phyloP scores from a whole-genome alignment of 2,329 filamentous ascomycete species.

The Berkeleyomyces rouxiae region DNA sequence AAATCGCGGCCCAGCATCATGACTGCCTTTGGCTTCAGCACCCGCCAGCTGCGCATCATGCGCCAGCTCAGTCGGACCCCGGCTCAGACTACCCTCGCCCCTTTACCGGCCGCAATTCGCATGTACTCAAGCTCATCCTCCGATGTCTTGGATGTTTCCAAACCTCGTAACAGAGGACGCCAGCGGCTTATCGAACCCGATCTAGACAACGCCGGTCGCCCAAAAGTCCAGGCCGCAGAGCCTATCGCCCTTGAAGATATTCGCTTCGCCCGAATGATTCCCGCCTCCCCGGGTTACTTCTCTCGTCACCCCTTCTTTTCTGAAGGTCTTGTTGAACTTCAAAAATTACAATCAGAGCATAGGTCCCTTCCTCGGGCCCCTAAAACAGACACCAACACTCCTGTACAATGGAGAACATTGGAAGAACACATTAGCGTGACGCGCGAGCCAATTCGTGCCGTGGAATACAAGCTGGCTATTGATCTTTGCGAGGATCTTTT shows the following conservation, averaged over 20 bases:
- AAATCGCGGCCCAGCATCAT: slow-evolving; percentile 7
- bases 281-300: slow-evolving; percentile 87
- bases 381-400: slow-evolving; percentile 25
- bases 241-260: slow-evolving; percentile 13
- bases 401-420: slow-evolving; percentile 66
- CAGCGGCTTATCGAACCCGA: slow-evolving; percentile 13
- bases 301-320: slow-evolving; percentile 71
- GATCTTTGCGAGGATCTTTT: slow-evolving; percentile 65
- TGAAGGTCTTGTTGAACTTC: slow-evolving; percentile 62
- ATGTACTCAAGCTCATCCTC: slow-evolving; percentile 6
- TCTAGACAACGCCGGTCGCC: slow-evolving; percentile 9
- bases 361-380: slow-evolving; percentile 44
- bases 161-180: slow-evolving; percentile 2
- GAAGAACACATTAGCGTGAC: slow-evolving; percentile 55
- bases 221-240: slow-evolving; percentile 14
- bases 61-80: slow-evolving; percentile 18
- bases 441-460: slow-evolving; percentile 56
- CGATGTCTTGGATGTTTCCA: neutral
- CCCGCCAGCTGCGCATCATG: slow-evolving; percentile 23
- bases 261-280: slow-evolving; percentile 54
- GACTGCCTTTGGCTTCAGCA: slow-evolving; percentile 13
- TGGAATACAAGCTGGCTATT: slow-evolving; percentile 65
- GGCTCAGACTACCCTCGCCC: slow-evolving; percentile 16
- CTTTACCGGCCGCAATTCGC: slow-evolving; percentile 1
- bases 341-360: slow-evolving; percentile 55